phyloP scores from a whole-genome alignment of 139 green algal genomes.

The Chlamydomonas sphaeroides region DNA sequence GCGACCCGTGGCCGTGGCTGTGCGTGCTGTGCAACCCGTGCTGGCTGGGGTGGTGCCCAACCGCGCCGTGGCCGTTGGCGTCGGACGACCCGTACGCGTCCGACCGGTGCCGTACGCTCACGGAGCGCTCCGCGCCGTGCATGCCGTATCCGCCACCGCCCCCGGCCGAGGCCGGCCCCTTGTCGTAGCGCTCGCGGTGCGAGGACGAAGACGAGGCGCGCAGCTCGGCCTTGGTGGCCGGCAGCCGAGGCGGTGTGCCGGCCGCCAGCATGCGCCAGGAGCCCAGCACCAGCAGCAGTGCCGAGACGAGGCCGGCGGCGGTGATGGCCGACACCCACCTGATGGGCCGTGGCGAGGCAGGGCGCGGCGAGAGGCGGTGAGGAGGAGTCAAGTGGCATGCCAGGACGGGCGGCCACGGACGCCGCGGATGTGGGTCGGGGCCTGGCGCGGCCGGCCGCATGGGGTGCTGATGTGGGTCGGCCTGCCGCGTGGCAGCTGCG shows the following conservation, averaged over 20 bases:
- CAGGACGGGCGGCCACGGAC: too few relatives aligned
- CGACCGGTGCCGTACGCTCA: background rate
- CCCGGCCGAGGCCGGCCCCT: too few relatives aligned
- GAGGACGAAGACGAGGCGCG: too few relatives aligned
- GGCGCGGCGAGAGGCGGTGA: too few relatives aligned
- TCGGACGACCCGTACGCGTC: background rate
- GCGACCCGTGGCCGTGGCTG: background rate
- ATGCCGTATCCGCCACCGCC: background rate
- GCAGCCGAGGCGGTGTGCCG: too few relatives aligned
- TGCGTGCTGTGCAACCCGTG: background rate
- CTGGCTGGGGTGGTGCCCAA: background rate
- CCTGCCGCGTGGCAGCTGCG: too few relatives aligned
- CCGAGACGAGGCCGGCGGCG: constrained; percentile 19
- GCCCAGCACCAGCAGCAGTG: constrained; percentile 29
- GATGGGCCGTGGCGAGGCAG: background rate
- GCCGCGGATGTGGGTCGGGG: too few relatives aligned
- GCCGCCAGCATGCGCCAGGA: constrained; percentile 44
- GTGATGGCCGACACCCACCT: constrained; percentile 23
- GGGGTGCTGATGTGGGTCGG: too few relatives aligned
- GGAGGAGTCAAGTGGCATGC: too few relatives aligned
- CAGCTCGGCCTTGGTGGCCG: too few relatives aligned
- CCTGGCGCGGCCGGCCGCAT: too few relatives aligned
- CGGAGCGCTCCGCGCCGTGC: background rate
- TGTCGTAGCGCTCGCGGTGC: too few relatives aligned
- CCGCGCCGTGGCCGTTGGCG: background rate